phyloP scores from a whole-genome alignment of 208 protist genomes.

The Leishmania guyanensis region DNA sequence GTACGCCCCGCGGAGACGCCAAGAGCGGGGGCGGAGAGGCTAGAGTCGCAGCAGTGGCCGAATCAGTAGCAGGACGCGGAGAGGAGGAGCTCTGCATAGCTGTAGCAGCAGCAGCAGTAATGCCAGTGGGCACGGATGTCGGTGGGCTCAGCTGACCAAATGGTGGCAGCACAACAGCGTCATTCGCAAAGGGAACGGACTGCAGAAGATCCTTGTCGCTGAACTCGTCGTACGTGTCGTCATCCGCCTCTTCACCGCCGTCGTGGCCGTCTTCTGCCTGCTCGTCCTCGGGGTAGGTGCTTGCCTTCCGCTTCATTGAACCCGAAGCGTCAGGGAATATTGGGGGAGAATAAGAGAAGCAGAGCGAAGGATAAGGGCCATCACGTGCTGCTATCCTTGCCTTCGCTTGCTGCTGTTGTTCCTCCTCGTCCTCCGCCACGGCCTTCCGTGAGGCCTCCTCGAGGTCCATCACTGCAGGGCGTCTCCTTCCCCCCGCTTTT shows the following conservation, averaged over 20 bases:
- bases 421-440: constrained; percentile 17
- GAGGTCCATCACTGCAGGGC: constrained; percentile 18
- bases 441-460: constrained; percentile 30
- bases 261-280: not conserved
- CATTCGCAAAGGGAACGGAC: constrained; percentile 44
- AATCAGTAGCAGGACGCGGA: not conserved
- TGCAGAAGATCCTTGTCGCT: constrained; percentile 51
- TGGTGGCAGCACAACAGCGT: constrained; percentile 17
- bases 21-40: not conserved
- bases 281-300: not conserved
- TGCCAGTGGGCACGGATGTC: not conserved
- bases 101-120: not conserved
- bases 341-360: not conserved
- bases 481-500: not conserved
- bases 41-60: not conserved
- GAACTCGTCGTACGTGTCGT: constrained; percentile 34
- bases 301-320: not conserved
- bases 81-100: not conserved
- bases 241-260: not conserved
- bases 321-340: not conserved
- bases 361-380: not conserved
- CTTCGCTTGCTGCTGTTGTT: not conserved
- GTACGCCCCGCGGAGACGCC: constrained; percentile 8
- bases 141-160: not conserved
- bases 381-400: not conserved